phyloP scores from a whole-genome alignment of 495 filamentous ascomycete genomes.

The Xylaria venustula region DNA sequence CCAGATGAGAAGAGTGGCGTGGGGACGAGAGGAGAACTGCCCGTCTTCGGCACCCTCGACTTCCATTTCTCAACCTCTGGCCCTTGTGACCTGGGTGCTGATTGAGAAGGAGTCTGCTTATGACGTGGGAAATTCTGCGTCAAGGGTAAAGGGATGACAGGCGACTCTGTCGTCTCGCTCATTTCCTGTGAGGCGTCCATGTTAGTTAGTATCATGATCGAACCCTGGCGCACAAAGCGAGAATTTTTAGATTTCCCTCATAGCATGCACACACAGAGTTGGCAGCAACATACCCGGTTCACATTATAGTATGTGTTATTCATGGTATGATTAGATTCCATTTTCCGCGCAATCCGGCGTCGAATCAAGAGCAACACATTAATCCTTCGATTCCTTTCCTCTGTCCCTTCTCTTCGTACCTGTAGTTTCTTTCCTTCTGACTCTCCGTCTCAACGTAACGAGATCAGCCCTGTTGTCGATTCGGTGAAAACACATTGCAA shows the following conservation, averaged over 20 bases:
- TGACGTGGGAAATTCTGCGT: background rate
- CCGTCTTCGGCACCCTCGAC: slow-evolving; percentile 1
- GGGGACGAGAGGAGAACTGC: background rate
- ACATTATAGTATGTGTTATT: slow-evolving; percentile 9
- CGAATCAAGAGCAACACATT: background rate
- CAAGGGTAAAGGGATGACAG: slow-evolving; percentile 1
- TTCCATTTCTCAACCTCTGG: slow-evolving; percentile 4
- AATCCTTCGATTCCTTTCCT: background rate
- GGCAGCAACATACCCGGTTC: slow-evolving; percentile 6
- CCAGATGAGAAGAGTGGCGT: slow-evolving; percentile 8
- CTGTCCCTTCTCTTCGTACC: background rate
- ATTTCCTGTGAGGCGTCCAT: background rate
- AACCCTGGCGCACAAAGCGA: background rate
- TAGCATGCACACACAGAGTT: background rate
- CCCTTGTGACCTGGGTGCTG: background rate
- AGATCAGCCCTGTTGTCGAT: background rate
- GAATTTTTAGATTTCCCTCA: background rate
- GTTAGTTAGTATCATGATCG: background rate
- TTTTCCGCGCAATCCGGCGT: background rate
- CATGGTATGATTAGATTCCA: background rate
- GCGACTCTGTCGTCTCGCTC: slow-evolving; percentile 10
- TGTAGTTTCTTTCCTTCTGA: background rate
- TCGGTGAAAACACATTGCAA: background rate
- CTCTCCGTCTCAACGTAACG: background rate
- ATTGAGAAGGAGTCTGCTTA: background rate